Base-by-base conservation (phyloP, 768 basidiomycete species). In the Russula brevipes region DNA sequence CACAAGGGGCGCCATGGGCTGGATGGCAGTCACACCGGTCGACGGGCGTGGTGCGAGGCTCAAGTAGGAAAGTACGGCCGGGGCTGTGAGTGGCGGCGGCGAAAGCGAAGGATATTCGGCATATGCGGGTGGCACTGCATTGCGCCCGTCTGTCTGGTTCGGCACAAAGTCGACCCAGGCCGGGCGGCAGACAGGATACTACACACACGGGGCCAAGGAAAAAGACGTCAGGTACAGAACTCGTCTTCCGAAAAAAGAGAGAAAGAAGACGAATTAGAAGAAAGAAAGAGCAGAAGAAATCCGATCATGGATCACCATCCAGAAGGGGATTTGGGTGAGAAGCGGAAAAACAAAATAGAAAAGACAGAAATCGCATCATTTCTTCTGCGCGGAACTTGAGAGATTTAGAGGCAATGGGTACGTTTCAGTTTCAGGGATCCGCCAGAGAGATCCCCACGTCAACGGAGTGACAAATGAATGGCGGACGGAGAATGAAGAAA, bases 61-160 rank as follows among this genome's bases (percentile, higher is more conserved):
- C 44, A 89, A 76, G 72, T 85, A 90, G 0, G 84, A 79, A 14
- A 91, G 81, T 57, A 91, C 87, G 4, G 89, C 89, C 16, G 89
- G 85, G 8, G 83, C 77, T 0, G 87, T 84, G 45, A 88, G 79
- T 6, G 87, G 82, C 6, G 85, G 84, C 14, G 85, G 81, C 44
- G 72, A 74, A 44, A 90, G 72, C 47, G 74, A 73, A 57, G 81
- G 77, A 6, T 71, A 66, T 65, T 79, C 73, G 3, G 78, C 79
- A 68, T 69, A 69, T 5, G 60, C 59, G n/a, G 61, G 58, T 0
- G 63, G 64, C 8, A 39, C n/a, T 17, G 56, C 65, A 42, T 24
- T 49, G 9, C 52, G 59, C n/a, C 57, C 60, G 35, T 38, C 36
- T 0, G 53, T 61, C 7, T 71, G 70, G 35, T 70, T 68, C 7